phyloP scores from a whole-genome alignment of 2,329 filamentous ascomycete genomes.

The Microsporum audouinii region DNA sequence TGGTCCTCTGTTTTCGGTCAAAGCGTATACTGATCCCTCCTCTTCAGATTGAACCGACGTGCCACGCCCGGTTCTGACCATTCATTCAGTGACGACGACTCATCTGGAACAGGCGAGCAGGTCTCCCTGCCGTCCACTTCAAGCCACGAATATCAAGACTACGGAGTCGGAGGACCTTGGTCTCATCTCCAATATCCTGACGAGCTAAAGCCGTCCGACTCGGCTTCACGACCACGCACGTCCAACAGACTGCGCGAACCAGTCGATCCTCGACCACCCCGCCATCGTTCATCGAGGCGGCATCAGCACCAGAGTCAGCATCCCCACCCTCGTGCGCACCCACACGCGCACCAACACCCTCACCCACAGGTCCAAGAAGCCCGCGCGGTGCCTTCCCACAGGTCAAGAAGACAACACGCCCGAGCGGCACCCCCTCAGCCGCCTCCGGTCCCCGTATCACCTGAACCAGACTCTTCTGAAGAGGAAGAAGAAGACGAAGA shows the following conservation, averaged over 20 bases:
- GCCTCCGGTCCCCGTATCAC: slow-evolving; percentile 34
- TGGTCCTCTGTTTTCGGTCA: not conserved
- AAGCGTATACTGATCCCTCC: no score
- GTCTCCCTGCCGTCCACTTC: slow-evolving; percentile 32
- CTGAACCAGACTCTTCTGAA: slow-evolving; percentile 41
- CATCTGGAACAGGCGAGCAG: slow-evolving; percentile 32
- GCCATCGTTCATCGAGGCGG: slow-evolving; percentile 29
- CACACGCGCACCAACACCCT: not conserved
- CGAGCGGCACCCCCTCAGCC: slow-evolving; percentile 19
- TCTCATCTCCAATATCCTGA: slow-evolving; percentile 32
- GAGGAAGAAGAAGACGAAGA: slow-evolving; percentile 5
- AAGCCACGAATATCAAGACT: slow-evolving; percentile 30
- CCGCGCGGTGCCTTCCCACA: slow-evolving; percentile 27
- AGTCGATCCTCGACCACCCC: slow-evolving; percentile 11
- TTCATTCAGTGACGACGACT: slow-evolving; percentile 36
- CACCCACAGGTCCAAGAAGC: slow-evolving; percentile 18
- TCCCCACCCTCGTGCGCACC: not conserved
- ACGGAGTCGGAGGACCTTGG: slow-evolving; percentile 24
- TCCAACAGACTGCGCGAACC: slow-evolving; percentile 16
- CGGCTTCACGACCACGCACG: slow-evolving; percentile 34
- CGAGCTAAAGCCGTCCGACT: slow-evolving; percentile 39
- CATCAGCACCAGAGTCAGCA: slow-evolving; percentile 14
- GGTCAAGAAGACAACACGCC: slow-evolving; percentile 34
- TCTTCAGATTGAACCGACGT: slow-evolving; percentile 28
- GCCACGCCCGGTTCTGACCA: slow-evolving; percentile 29